Conservation (phyloP, 805 yeast species). For the Wickerhamiella vanderwaltii region DNA sequence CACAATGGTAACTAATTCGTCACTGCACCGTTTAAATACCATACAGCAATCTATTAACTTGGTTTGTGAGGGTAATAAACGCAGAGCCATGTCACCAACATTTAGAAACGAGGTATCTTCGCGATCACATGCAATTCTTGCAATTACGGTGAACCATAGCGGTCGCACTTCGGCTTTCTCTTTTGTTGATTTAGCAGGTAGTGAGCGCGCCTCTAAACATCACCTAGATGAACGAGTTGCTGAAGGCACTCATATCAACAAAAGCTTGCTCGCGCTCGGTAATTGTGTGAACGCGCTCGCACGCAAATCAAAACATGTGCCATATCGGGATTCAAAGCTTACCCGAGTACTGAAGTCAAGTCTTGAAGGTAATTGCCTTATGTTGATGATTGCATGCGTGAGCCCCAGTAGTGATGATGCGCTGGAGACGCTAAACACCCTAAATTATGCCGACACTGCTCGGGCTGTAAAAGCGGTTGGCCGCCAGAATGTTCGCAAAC, state of each 20-base stretch:
- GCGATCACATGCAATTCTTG: slow-evolving; percentile 86
- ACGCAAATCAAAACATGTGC: slow-evolving; percentile 33
- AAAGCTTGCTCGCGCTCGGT: slow-evolving; percentile 77
- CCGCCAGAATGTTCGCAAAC: no score
- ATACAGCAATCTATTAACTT: slow-evolving; percentile 22
- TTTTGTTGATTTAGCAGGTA: slow-evolving; percentile 87
- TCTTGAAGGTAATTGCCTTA: slow-evolving; percentile 84
- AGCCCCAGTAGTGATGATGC: slow-evolving; percentile 79
- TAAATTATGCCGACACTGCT: slow-evolving; percentile 84
- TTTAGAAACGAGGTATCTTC: slow-evolving; percentile 85
- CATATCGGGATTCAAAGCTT: slow-evolving; percentile 81
- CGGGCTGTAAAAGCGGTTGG: slow-evolving; percentile 46
- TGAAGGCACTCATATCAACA: slow-evolving; percentile 91
- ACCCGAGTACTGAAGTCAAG: slow-evolving; percentile 80
- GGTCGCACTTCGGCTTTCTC: slow-evolving; percentile 39
- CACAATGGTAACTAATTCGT: slow-evolving; percentile 60
- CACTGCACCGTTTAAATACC: slow-evolving; percentile 42
- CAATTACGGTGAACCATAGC: slow-evolving; percentile 45
- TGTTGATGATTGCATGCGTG: slow-evolving; percentile 91
- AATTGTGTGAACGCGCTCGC: slow-evolving; percentile 39
- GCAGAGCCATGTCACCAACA: slow-evolving; percentile 69
- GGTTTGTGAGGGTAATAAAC: slow-evolving; percentile 14
- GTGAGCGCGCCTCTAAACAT: slow-evolving; percentile 83
- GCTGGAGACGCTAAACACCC: slow-evolving; percentile 83
- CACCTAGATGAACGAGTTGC: slow-evolving; percentile 69